Evolutionary conservation across 2,329 filamentous ascomycete genomes (phyloP).

Genomic region (Fusarium sp.): DNA sequence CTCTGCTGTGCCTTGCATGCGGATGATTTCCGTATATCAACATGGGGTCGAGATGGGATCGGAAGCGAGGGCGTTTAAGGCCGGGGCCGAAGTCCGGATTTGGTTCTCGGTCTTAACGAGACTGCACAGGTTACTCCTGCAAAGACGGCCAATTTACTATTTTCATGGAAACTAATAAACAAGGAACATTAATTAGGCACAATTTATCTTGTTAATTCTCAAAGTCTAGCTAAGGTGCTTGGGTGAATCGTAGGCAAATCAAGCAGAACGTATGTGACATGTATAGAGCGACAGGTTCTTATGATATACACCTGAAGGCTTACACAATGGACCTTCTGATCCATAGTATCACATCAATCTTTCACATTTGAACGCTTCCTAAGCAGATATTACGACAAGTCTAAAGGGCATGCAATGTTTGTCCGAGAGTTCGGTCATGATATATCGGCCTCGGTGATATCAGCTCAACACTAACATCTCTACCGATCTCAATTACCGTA

Average conservation of each 20-base stretch:
- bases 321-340: too few species aligned
- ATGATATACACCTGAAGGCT: background rate
- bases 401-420: background rate
- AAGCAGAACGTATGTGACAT: background rate
- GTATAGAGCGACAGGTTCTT: background rate
- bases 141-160: background rate
- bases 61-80: background rate
- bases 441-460: constrained; percentile 29
- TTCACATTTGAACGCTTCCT: background rate
- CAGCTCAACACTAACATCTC: background rate
- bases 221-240: background rate
- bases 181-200: too few species aligned
- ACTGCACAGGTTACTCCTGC: background rate
- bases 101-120: constrained; percentile 4
- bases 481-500: background rate
- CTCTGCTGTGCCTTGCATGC: background rate
- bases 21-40: background rate
- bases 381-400: background rate
- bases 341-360: background rate
- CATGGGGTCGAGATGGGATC: background rate
- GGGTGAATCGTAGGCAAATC: background rate
- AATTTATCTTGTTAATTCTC: too few species aligned
- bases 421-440: background rate
- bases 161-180: background rate
- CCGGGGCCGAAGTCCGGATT: constrained; percentile 15